A percentile compares a stretch with the other conserved stretches of the same genome.
Conservation (phyloP, 352 stramenopile genomes). For the Lagenidium giganteum region DNA sequence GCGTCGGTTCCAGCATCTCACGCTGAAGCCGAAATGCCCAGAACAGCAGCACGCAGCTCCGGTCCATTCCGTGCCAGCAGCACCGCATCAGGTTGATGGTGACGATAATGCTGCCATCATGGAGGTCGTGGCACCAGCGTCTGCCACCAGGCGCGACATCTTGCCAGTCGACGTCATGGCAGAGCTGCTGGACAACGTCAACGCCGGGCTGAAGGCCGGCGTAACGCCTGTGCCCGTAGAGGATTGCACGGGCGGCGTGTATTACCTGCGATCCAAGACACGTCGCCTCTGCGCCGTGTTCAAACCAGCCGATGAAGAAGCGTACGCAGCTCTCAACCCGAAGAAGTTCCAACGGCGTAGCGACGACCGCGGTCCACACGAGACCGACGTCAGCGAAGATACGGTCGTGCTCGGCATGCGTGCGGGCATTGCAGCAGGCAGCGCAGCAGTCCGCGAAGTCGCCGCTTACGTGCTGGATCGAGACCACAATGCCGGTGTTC, state of each 20-base stretch:
- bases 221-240: constrained; percentile 38
- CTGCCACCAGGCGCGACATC: too few species aligned
- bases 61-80: too few species aligned
- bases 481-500: constrained; percentile 36
- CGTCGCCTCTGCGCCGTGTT: constrained; percentile 49
- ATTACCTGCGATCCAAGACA: constrained; percentile 41
- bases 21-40: too few species aligned
- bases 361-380: background rate
- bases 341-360: constrained; percentile 22
- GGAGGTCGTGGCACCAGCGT: too few species aligned
- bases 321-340: constrained; percentile 56
- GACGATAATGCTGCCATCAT: too few species aligned
- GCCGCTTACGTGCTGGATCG: constrained; percentile 50
- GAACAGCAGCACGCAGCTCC: too few species aligned
- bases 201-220: constrained; percentile 20
- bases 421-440: constrained; percentile 34
- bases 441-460: constrained; percentile 50
- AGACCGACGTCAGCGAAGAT: background rate
- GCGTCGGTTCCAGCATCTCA: too few species aligned
- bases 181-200: constrained; percentile 17
- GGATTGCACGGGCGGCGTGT: constrained; percentile 61
- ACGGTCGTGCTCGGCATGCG: constrained; percentile 24
- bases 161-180: background rate
- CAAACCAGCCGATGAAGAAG: constrained; percentile 63
- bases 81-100: too few species aligned